Evolutionary conservation across 2,329 filamentous ascomycete genomes (phyloP), one percentile per base, ranked within the genome.

Genomic region (Celoporthe dispersa): DNA sequence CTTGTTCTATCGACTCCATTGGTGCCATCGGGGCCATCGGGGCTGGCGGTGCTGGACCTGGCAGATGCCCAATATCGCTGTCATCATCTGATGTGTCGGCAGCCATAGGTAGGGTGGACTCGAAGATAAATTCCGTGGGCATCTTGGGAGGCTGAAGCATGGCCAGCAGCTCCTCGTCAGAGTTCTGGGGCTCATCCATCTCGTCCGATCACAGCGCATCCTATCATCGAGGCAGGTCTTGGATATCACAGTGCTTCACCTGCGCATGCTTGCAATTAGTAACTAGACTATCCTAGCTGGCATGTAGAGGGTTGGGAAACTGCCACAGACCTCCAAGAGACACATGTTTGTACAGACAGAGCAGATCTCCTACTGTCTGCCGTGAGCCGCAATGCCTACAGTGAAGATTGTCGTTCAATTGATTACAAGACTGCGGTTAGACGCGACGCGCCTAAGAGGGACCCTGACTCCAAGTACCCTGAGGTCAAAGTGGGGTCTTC

Each of bases 111-210:
- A 39, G 25, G 7, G 51, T n/a, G 1, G 37, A n/a, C 39, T 72
- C 68, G 48, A 70, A 70, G 9, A 55, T 57, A 25, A 70, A 70
- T n/a, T 68, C 57, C 0, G 70, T 62, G 6, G 62, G 68, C 16
- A 60, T 44, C 5, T 51, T 68, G n/a, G 64, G 48, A 3, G 68
- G 70, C 48, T 72, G 70, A 16, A 72, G 70, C n/a, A 72, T 39
- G n/a, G 70, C 66, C 28, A 70, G 48, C 3, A 72, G 33, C 33
- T 72, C 70, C 31, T 72, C 70, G 41, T 72, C 70, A 11, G 59
- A 68, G 41, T 66, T 53, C 57, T 68, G 62, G 14, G 33, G 11
- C 19, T 59, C 68, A 2, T 66, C 51, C 70, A 72, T 72, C 11
- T 28, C 65, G 62, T 37, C 48, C 59, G n/a, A 51, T 59, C 9